Evolutionary conservation across 176 grass and related monocot genomes (phyloP), one percentile per base, ranked within the genome.

Genomic region (Tillandsia fasciculata): DNA sequence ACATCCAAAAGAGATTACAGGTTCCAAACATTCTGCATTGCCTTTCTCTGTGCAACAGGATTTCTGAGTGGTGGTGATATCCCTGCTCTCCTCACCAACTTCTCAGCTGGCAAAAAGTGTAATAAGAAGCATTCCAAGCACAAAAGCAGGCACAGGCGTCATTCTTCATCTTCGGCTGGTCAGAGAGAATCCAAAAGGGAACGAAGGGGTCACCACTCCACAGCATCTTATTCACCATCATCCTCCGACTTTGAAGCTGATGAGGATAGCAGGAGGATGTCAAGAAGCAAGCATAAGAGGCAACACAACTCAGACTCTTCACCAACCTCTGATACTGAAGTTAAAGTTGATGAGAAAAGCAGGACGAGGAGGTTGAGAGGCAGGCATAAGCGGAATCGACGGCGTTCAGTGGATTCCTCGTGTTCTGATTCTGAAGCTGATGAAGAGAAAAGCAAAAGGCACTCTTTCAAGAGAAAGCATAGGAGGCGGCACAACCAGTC

Each of bases 51-150:
- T 76, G 11, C 86, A 73, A 72, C 69, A 99, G 94, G 94, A 69
- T 99, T 99, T 81, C 71, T 99, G 52, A 80, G 81, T 1, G 70
- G 74, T 53, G 68, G 72, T 79, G 89, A 89, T 15, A 90, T 93
- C 74, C 87, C 89, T 81, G 70, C 82, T 64, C 87, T 90, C 58
- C 69, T 93, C 78, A 83, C 87, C 69, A 92, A 85, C 58, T 83
- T 90, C 65, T 77, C 86, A 52, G 76, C 49, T 10, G 81, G 83
- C 47, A 93, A 88, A 88, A 42, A 42, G 7, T 42, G 33, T 42
- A 78, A 78, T 1, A 97, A 83, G 65, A 88, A 99, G 49, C 57
- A 15, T 51, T 87, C 77, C 8, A 99, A 88, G 78, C 77, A 73
- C 52, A 93, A 93, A 88, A 65, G 18, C 59, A 90, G 52, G 52